A percentile compares a stretch with the other conserved stretches of the same genome.
phyloP scores from a whole-genome alignment of 352 stramenopile genomes.

The Aphanomyces invadans region DNA sequence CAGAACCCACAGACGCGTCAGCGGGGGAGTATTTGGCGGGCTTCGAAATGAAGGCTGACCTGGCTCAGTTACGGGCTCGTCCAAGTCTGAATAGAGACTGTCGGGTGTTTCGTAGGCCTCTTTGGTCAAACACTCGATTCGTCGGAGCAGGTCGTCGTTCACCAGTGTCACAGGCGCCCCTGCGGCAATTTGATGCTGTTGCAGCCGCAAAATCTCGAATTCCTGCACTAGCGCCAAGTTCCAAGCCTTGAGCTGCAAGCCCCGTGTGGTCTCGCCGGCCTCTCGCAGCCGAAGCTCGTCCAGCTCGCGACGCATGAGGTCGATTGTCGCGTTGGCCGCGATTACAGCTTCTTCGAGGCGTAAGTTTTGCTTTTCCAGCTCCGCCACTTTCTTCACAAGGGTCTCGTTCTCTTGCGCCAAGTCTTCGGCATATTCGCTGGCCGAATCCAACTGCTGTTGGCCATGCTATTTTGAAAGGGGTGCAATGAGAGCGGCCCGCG shows the following conservation, averaged over 20 bases:
- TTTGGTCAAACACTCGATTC: neutral
- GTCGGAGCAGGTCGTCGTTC: neutral
- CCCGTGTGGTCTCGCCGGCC: conserved; percentile 15
- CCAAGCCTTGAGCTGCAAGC: conserved; percentile 9
- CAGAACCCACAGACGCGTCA: neutral
- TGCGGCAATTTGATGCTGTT: neutral
- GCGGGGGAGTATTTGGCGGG: too few species aligned
- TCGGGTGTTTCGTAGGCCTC: too few species aligned
- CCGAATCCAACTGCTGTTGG: neutral
- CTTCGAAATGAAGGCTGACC: too few species aligned
- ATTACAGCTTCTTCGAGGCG: neutral
- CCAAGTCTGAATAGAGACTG: too few species aligned
- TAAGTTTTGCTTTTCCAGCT: neutral
- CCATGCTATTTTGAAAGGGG: neutral
- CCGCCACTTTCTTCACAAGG: conserved; percentile 1
- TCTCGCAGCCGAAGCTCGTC: conserved; percentile 17
- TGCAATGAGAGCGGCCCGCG: neutral
- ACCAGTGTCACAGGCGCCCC: neutral
- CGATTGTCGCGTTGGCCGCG: conserved; percentile 2
- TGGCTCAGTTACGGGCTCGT: too few species aligned
- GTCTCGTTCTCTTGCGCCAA: neutral
- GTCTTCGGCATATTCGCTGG: conserved; percentile 23
- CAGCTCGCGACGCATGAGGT: neutral
- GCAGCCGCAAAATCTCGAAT: conserved; percentile 19
- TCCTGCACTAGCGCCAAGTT: conserved; percentile 20